Evolutionary conservation across 768 basidiomycete species (phyloP), one percentile per base, ranked within the genome.

Genomic region (Lentinula guzmanii): DNA sequence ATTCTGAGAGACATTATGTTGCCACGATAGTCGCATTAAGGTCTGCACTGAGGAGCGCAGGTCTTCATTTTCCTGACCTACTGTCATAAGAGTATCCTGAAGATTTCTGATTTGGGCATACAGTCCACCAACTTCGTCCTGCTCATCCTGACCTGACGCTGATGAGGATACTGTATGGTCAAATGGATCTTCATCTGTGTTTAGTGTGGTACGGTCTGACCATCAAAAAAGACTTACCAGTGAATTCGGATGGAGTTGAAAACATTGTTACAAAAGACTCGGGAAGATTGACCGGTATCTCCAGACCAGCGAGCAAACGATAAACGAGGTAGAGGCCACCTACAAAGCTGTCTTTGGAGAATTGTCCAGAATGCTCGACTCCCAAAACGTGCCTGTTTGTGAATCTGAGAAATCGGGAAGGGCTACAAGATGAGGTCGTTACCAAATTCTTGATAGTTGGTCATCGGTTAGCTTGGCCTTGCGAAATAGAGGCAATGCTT

Each of bases 241-340:
- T 13, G 11, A 28, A 13, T 33, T 6, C 15, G 41, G 51, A 21
- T 16, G 0, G 48, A 39, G 51, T 21, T n/a, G 21, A 24, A 33
- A 42, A 60, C 8, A 33, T 21, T 15, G 50, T 52, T 6, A 37
- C 15, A 41, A 58, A 62, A 35, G 61, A 57, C 46, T 43, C n/a
- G 5, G 61, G 61, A 28, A 60, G 43, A 18, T 45, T 42, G 7
- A 24, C 58, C 6, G 64, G 62, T 31, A 65, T 45, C 3, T 51
- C 54, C 16, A 65, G 21, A 9, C 64, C 59, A 31, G 62, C 52
- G 15, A 65, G 59, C 13, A 13, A 28, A 28, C 55, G 58, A 43
- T 61, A 63, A 13, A 63, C 58, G 15, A 65, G 59, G 55, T 61
- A 63, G 8, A 63, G 53, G 18, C 46, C 59, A 39, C 58, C 43